Evolutionary conservation across 768 basidiomycete genomes (phyloP), one percentile per base, ranked within the genome.

Genomic region (Lentinula edodes): DNA sequence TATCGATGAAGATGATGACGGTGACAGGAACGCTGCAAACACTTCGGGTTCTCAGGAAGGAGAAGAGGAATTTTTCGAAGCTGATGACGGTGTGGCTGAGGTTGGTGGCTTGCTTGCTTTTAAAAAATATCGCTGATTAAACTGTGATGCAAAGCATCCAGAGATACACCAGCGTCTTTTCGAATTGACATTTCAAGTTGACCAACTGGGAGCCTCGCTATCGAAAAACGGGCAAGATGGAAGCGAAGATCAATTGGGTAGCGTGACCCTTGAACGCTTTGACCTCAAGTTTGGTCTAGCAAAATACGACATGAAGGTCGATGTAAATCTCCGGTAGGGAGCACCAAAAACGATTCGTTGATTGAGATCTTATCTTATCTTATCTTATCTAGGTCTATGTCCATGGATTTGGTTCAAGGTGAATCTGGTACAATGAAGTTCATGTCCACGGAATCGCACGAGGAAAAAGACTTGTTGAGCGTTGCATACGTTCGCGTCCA

Each of bases 171-270:
- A 88, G 63, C 77, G 76, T 54, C 79, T 85, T 0, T 92, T 98
- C 64, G 90, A 97, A 71, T 76, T 98, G 62, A 79, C 88, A 60
- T 98, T 99, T 76, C 79, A 86, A 36, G 97, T 98, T 41, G 90
- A 93, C 57, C 83, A 84, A 54, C 78, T 99, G 12, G 81, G 90
- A 52, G 92, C 88, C 0, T 84, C 88, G 2, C 76, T 99, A 42
- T 93, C 84, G 66, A 93, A 89, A 66, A 86, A 89, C 2, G 76
- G 75, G 35, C 62, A 75, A 5, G 80, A 88, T 43, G 85, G 82
- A 13, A 69, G 75, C 6, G 97, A 99, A 66, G 86, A 79, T 48
- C 80, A 81, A 3, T 76, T 99, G 15, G 96, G 93, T 23, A 83
- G 92, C 68, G 82, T 96, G 10, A 79, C 83, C 9, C 80, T 99